Evolutionary conservation across 2,329 filamentous ascomycete genomes (phyloP).

Genomic region (Calcarisporium arbuscula): DNA sequence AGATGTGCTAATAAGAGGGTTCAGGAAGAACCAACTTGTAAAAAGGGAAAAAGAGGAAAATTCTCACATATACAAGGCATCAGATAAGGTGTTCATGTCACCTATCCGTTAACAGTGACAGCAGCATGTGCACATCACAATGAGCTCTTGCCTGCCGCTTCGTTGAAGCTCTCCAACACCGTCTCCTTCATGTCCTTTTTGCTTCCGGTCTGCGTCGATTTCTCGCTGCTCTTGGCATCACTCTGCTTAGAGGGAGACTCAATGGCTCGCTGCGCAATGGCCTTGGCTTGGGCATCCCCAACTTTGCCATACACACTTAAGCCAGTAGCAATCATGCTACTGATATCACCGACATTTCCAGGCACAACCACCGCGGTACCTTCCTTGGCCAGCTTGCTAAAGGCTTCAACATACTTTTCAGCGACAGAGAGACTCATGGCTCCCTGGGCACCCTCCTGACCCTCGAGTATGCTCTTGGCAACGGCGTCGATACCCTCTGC

Average conservation of each 20-base stretch:
- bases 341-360: constrained; percentile 93
- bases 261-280: constrained; percentile 50
- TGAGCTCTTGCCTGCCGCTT: constrained; percentile 26
- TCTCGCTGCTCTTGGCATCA: too few relatives aligned
- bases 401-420: constrained; percentile 97
- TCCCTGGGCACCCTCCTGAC: constrained; percentile 68
- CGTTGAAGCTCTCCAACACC: constrained; percentile 34
- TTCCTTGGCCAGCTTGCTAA: constrained; percentile 86
- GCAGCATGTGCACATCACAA: too few relatives aligned
- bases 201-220: constrained; percentile 8
- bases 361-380: constrained; percentile 93
- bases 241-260: too few relatives aligned
- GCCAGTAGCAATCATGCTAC: constrained; percentile 92
- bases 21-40: too few relatives aligned
- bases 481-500: constrained; percentile 85
- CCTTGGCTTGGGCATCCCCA: constrained; percentile 68
- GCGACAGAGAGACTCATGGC: constrained; percentile 85
- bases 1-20: too few relatives aligned
- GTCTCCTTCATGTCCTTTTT: constrained; percentile 29
- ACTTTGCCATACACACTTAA: constrained; percentile 95
- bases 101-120: too few relatives aligned
- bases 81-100: too few relatives aligned
- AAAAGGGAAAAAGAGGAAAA: neutral
- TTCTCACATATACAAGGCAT: constrained; percentile 1
- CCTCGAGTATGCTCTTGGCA: constrained; percentile 65